Evolutionary conservation across 345 rosid genomes (phyloP).

Genomic region (Ceriops decandra): DNA sequence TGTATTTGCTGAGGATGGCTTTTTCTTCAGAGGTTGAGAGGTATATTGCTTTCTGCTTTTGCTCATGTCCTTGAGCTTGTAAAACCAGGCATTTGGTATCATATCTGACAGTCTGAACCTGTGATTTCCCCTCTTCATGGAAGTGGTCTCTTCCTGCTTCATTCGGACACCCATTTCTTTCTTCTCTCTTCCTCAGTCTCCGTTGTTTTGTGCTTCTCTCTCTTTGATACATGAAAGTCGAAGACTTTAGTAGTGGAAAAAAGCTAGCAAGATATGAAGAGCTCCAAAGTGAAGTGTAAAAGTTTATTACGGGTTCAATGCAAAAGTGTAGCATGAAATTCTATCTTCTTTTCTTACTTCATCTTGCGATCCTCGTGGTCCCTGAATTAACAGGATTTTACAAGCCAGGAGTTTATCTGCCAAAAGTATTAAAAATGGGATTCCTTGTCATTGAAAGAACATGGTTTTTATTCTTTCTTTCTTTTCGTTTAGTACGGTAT

Average conservation of each 20-base stretch:
- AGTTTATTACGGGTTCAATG: not conserved
- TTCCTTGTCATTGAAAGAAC: too few species aligned
- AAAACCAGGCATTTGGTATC: constrained; percentile 7
- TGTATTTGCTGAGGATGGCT: not conserved
- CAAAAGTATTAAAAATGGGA: too few species aligned
- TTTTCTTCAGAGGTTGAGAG: constrained; percentile 12
- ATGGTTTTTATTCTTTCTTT: too few species aligned
- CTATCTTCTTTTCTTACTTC: too few species aligned
- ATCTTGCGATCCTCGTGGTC: too few species aligned
- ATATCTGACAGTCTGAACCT: constrained; percentile 1
- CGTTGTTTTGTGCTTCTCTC: constrained; percentile 10
- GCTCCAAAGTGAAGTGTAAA: not conserved
- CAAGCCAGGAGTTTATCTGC: too few species aligned
- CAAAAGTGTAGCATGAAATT: constrained; percentile 18
- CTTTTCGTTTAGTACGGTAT: too few species aligned
- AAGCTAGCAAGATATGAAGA: not conserved
- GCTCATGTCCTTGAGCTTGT: constrained; percentile 7
- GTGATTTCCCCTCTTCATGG: not conserved
- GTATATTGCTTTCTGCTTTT: constrained; percentile 8
- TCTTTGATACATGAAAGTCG: constrained; percentile 9
- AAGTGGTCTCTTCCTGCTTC: not conserved
- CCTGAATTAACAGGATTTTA: too few species aligned
- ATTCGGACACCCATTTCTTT: constrained; percentile 4
- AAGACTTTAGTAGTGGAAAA: not conserved
- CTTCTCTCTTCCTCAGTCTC: not conserved